Conservation (phyloP, 768 basidiomycete genomes). For the Suillus ampliporus region DNA sequence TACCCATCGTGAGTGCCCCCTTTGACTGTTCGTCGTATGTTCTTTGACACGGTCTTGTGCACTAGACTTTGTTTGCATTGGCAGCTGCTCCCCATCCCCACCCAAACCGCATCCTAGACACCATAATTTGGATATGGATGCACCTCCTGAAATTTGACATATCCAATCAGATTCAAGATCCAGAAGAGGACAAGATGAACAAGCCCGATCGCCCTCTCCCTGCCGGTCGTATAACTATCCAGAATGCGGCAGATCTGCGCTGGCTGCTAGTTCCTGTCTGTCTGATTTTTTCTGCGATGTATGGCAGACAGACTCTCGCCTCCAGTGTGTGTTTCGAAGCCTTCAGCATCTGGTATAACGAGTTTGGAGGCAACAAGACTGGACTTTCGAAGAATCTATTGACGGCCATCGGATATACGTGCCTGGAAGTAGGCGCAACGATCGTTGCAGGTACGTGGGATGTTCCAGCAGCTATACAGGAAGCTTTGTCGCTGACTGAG, state of each 20-base stretch:
- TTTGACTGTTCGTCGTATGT: too few species aligned
- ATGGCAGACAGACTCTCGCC: conserved; percentile 30
- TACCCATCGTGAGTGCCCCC: conserved; percentile 11
- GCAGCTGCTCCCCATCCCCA: conserved; percentile 24
- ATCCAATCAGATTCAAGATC: conserved; percentile 40
- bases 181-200: conserved; percentile 43
- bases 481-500: neutral
- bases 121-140: conserved; percentile 45
- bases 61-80: conserved; percentile 32
- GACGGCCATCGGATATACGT: conserved; percentile 32
- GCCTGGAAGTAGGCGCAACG: conserved; percentile 34
- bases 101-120: conserved; percentile 18
- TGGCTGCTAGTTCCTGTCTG: conserved; percentile 35
- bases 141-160: conserved; percentile 45
- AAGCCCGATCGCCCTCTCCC: conserved; percentile 46
- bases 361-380: conserved; percentile 27
- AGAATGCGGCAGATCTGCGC: conserved; percentile 35
- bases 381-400: conserved; percentile 29
- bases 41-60: neutral
- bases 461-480: too few species aligned
- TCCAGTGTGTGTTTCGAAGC: conserved; percentile 32
- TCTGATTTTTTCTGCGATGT: conserved; percentile 29
- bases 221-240: conserved; percentile 39
- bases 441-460: conserved; percentile 30
- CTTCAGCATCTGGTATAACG: conserved; percentile 37